Evolutionary conservation across 2,329 filamentous ascomycete species (phyloP).

Genomic region (Periglandula ipomoeae): DNA sequence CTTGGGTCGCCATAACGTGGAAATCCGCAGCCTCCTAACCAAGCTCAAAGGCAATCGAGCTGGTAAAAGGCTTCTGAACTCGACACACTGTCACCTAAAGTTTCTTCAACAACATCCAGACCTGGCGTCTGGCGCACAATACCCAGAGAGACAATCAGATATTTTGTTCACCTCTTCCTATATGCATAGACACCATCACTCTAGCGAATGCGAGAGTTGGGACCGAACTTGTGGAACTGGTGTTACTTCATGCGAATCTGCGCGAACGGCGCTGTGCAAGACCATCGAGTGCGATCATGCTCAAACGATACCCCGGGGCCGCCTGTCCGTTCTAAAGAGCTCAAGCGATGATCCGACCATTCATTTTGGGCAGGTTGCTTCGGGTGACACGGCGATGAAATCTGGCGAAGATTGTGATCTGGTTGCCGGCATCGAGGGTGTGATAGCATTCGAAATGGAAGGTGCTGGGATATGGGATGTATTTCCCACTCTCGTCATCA

Average conservation of each 20-base stretch:
- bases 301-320: not conserved
- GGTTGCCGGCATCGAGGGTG: slow-evolving; percentile 13
- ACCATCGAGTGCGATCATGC: not conserved
- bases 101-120: not conserved
- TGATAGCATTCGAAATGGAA: slow-evolving; percentile 25
- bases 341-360: slow-evolving; percentile 1
- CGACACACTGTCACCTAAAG: not conserved
- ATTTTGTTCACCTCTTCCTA: not conserved
- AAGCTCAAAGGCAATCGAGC: slow-evolving; percentile 11
- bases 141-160: not conserved
- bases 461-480: slow-evolving; percentile 18
- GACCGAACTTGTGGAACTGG: not conserved
- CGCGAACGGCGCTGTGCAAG: not conserved
- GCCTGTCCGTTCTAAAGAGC: not conserved
- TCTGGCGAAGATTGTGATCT: slow-evolving; percentile 23
- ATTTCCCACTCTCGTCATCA: slow-evolving; percentile 25
- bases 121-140: not conserved
- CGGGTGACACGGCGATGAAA: slow-evolving; percentile 30
- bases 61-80: not conserved
- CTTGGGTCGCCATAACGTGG: slow-evolving; percentile 12
- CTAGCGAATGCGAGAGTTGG: not conserved
- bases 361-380: slow-evolving; percentile 26
- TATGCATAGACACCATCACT: not conserved
- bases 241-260: not conserved
- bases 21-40: slow-evolving; percentile 15